Evolutionary conservation across 2,329 filamentous ascomycete species (phyloP), one percentile per base, ranked within the genome.

Genomic region (Trichophyton schoenleinii): DNA sequence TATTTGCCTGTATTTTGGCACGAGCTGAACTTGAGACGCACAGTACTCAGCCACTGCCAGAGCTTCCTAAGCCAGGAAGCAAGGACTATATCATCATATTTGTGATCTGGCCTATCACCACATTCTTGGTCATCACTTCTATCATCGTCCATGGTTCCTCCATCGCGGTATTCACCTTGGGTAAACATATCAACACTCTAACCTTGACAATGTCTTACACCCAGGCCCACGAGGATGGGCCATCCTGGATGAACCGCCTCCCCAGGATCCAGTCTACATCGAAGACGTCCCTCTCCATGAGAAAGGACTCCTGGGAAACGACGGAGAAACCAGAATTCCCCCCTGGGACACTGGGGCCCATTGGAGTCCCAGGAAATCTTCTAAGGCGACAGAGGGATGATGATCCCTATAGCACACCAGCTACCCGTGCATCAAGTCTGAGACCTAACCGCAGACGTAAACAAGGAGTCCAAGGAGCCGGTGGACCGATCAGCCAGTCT

Each of bases 61-160:
- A 88, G 0, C 74, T 82, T 0, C 71, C 77, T 0, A 61, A 67
- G 22, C 76, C 76, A 6, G 74, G 79, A 1, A 80, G 81, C 0
- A 75, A 87, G 61, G 80, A 86, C 66, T 87, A 87, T 66, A 81
- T 84, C 36, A 79, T 96, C 36, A 85, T 97, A 59, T 82, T 88
- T 60, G 77, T 96, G 31, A 95, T 99, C 57, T 99, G 94, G 94
- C 94, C 94, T 0, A 91, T 99, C 62, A 89, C 89, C 0, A 90
- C 89, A 0, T 99, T 99, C 74, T 78, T 99, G 69, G 92, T 99
- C 63, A 89, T 99, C 60, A 82, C 88, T 2, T 99, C 94, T 11
- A 99, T 99, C 68, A 76, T 97, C 42, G 89, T 99, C 0, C 94
- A 99, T 69, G 94, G 94, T 22, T 97, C 94, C n/a, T 97, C 94